Conservation (phyloP, 2,329 filamentous ascomycete genomes). For the Truncatella angustata region DNA sequence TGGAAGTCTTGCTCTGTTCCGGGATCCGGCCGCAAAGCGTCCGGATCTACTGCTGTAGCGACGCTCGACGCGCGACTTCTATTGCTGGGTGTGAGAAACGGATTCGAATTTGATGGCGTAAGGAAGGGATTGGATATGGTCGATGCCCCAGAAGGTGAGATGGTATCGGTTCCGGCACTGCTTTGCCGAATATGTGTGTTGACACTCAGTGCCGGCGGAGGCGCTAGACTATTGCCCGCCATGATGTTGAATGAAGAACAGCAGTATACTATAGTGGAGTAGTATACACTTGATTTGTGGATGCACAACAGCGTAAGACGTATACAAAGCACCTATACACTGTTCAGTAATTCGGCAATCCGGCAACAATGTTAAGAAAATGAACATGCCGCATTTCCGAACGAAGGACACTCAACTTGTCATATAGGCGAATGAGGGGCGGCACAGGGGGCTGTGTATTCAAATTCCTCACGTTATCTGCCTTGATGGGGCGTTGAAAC, state of each 20-base stretch:
- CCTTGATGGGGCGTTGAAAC: neutral
- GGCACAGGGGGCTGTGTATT: neutral
- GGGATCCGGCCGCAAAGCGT: conserved; percentile 64
- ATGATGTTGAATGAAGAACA: conserved; percentile 3
- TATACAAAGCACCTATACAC: neutral
- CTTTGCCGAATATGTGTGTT: conserved; percentile 24
- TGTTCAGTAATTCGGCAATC: neutral
- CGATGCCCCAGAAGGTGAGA: conserved; percentile 27
- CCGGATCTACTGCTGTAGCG: conserved; percentile 20
- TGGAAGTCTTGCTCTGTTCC: conserved; percentile 69
- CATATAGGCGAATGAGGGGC: too few relatives aligned
- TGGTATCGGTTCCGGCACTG: conserved; percentile 25
- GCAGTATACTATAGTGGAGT: neutral
- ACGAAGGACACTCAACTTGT: neutral
- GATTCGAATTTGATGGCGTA: conserved; percentile 24
- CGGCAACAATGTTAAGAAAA: conserved; percentile 2
- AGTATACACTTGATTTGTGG: neutral
- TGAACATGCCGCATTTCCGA: conserved; percentile 5
- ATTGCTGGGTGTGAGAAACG: conserved; percentile 26
- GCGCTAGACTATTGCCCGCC: conserved; percentile 20
- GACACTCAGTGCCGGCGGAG: conserved; percentile 24
- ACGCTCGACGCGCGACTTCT: conserved; percentile 29
- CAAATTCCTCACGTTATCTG: neutral
- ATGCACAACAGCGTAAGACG: too few relatives aligned
- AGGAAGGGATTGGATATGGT: conserved; percentile 30